A percentile compares a stretch with the other conserved stretches of the same genome.
phyloP scores from a whole-genome alignment of 2,329 filamentous ascomycete species.

The Macrophomina pseudophaseolina region DNA sequence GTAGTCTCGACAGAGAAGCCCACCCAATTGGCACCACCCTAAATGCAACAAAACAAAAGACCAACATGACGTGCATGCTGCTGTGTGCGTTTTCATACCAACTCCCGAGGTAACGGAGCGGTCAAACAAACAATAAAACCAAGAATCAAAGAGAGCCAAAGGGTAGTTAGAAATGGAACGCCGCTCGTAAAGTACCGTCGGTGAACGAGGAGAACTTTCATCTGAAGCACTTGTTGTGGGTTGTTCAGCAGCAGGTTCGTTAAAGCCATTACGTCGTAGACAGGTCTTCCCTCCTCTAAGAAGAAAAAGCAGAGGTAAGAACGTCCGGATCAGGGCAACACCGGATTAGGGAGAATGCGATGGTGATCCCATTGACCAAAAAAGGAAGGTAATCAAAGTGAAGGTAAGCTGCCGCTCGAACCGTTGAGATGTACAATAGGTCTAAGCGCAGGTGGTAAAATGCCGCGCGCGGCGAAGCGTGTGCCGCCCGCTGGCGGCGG shows the following conservation, averaged over 20 bases:
- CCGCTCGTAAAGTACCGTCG: background rate
- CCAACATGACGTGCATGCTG: background rate
- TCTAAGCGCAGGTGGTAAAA: background rate
- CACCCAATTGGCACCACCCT: conserved; percentile 11
- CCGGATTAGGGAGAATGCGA: conserved; percentile 13
- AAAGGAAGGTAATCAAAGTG: conserved; percentile 1
- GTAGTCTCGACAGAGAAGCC: background rate
- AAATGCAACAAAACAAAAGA: conserved; percentile 9
- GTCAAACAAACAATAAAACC: background rate
- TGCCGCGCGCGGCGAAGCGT: background rate
- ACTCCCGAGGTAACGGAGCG: background rate
- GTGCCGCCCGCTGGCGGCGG: background rate
- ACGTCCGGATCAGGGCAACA: background rate
- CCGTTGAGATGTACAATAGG: background rate
- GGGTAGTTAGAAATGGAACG: conserved; percentile 1
- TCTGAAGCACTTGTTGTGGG: background rate
- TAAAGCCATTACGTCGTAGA: conserved; percentile 23
- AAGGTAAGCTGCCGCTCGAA: background rate
- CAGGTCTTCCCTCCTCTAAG: conserved; percentile 17
- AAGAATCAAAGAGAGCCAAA: conserved; percentile 10
- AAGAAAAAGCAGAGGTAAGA: conserved; percentile 12
- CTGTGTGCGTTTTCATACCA: background rate
- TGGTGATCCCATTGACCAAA: background rate
- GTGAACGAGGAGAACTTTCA: background rate
- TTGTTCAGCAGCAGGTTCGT: conserved; percentile 18